These are phyloP conservation scores for Xylariaceae sp. DNA, from an alignment of 2,329 filamentous ascomycete species.

Conservation along the genomic window DNA sequence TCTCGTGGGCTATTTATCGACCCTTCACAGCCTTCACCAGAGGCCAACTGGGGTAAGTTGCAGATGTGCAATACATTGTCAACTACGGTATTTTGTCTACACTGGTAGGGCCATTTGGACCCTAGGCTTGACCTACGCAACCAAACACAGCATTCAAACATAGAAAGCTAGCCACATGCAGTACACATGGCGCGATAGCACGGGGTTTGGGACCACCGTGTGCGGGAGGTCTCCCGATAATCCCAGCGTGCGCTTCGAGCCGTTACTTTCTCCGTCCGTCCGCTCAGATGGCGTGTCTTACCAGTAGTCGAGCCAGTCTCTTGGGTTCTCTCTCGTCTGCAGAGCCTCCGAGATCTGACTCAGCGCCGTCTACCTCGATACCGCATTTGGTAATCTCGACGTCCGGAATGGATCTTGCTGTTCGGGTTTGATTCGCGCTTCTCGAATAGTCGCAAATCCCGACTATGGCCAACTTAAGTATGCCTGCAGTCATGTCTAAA, in stretches of 20 bases:
- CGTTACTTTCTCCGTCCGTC: slow-evolving; percentile 9
- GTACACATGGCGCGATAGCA: not conserved
- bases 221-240: not conserved
- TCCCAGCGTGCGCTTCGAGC: slow-evolving; percentile 14
- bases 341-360: slow-evolving; percentile 21
- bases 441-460: slow-evolving; percentile 1
- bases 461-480: slow-evolving; percentile 4
- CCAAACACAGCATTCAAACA: too few species aligned
- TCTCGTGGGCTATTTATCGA: too few species aligned
- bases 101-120: too few species aligned
- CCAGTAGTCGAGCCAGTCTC: slow-evolving; percentile 2
- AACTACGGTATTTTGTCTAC: too few species aligned
- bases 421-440: slow-evolving; percentile 12
- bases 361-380: slow-evolving; percentile 5
- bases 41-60: too few species aligned
- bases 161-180: not conserved
- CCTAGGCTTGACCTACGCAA: too few species aligned
- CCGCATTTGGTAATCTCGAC: slow-evolving; percentile 5
- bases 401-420: slow-evolving; percentile 4
- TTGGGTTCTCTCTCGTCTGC: slow-evolving; percentile 16
- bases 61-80: too few species aligned
- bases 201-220: not conserved
- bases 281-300: slow-evolving; percentile 3
- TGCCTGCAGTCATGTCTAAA: slow-evolving; percentile 20
- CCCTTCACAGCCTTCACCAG: too few species aligned